Evolutionary conservation across 345 rosid genomes (phyloP).

Genomic region (Brassica incana): DNA sequence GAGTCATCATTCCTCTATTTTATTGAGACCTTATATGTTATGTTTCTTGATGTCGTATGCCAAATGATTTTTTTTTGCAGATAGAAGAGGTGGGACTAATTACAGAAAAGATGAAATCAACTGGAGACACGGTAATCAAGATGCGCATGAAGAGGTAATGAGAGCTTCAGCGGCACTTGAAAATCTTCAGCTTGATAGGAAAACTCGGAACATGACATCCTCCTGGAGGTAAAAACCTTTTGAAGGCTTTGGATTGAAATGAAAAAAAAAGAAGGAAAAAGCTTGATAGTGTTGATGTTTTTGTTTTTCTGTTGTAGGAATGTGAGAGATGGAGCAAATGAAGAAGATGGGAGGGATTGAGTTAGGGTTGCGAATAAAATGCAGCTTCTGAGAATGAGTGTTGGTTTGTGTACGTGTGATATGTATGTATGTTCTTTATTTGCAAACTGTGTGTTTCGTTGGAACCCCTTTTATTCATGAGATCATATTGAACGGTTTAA

Average conservation of each 20-base stretch:
- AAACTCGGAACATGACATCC: slow-evolving; percentile 79
- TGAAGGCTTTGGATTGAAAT: neutral
- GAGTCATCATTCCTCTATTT: slow-evolving; percentile 27
- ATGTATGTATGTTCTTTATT: slow-evolving; percentile 22
- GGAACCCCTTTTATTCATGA: neutral
- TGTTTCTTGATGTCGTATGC: slow-evolving; percentile 12
- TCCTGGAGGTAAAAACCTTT: slow-evolving; percentile 77
- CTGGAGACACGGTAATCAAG: slow-evolving; percentile 76
- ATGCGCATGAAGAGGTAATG: slow-evolving; percentile 64
- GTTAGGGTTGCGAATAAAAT: neutral
- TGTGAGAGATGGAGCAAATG: slow-evolving; percentile 70
- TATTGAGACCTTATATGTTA: neutral
- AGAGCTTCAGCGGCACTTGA: slow-evolving; percentile 85
- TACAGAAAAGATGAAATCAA: slow-evolving; percentile 73
- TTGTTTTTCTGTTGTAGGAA: slow-evolving; percentile 48
- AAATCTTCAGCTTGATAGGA: slow-evolving; percentile 92
- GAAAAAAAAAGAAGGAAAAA: neutral
- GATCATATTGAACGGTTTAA: neutral
- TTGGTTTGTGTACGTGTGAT: neutral
- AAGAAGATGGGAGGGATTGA: slow-evolving; percentile 53
- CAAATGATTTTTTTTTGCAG: slow-evolving; percentile 36
- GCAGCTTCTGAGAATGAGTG: neutral
- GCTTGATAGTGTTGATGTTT: neutral
- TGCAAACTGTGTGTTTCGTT: slow-evolving; percentile 4
- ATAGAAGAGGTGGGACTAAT: slow-evolving; percentile 52